A percentile compares a stretch with the other conserved stretches of the same genome.
Conservation (phyloP, 1,284 basidiomycete genomes). For the Coriolopsis trogii region DNA sequence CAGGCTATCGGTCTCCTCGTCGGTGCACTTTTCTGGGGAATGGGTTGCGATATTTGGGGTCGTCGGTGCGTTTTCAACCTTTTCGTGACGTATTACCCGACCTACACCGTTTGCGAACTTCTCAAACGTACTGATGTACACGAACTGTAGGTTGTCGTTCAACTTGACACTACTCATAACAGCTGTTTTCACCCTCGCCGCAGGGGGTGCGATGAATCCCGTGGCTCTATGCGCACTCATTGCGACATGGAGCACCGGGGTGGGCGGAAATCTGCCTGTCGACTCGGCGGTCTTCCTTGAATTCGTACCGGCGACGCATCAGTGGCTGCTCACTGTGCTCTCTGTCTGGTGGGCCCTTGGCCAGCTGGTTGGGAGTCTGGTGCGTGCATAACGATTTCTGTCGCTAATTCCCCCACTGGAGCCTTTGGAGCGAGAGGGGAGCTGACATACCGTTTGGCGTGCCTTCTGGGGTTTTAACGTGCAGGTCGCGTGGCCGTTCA, state of each 20-base stretch:
- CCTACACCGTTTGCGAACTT: too few relatives aligned
- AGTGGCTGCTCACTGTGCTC: constrained; percentile 64
- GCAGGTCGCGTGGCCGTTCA: constrained; percentile 68
- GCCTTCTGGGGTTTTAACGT: constrained; percentile 19
- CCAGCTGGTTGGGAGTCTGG: constrained; percentile 58
- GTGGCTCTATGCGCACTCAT: constrained; percentile 54
- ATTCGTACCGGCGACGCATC: constrained; percentile 61
- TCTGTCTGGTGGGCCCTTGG: constrained; percentile 71
- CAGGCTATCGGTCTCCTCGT: constrained; percentile 65
- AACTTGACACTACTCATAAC: constrained; percentile 76
- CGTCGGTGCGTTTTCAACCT: constrained; percentile 47
- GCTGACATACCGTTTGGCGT: too few relatives aligned
- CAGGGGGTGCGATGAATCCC: constrained; percentile 59
- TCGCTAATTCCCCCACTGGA: constrained; percentile 34
- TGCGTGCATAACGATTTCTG: constrained; percentile 35
- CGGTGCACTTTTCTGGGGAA: constrained; percentile 66
- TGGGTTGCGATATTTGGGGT: constrained; percentile 66
- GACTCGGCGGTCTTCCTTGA: constrained; percentile 80
- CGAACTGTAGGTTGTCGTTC: constrained; percentile 59
- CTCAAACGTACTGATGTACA: background rate
- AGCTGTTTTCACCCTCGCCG: constrained; percentile 66
- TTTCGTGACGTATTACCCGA: too few relatives aligned
- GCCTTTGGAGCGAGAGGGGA: too few relatives aligned
- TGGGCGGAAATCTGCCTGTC: constrained; percentile 76
- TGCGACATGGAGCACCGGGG: constrained; percentile 63